Evolutionary conservation across 306 rosid species (phyloP).

Genomic region (Delonix regia): DNA sequence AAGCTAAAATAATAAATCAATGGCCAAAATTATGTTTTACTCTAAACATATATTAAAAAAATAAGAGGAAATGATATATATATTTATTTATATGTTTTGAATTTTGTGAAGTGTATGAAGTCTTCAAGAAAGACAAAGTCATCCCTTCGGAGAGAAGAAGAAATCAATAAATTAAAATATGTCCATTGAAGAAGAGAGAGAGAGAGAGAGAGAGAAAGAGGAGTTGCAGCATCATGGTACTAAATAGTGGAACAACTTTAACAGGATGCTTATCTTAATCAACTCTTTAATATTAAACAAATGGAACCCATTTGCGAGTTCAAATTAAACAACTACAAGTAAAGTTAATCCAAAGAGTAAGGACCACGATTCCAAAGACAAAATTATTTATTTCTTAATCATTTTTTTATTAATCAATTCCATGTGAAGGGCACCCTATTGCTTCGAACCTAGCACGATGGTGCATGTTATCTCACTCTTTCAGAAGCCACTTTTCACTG

Average conservation of each 20-base stretch:
- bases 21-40: too few relatives aligned
- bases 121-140: constrained; percentile 56
- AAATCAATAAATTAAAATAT: constrained; percentile 26
- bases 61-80: not conserved
- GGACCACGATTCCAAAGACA: constrained; percentile 29
- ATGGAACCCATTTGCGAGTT: constrained; percentile 55
- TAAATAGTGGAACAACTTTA: constrained; percentile 29
- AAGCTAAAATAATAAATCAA: too few relatives aligned
- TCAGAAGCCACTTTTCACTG: constrained; percentile 71
- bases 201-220: not conserved
- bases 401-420: constrained; percentile 17
- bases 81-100: constrained; percentile 39
- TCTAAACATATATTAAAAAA: not conserved
- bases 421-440: constrained; percentile 84
- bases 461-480: constrained; percentile 77
- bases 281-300: constrained; percentile 46
- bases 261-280: constrained; percentile 61
- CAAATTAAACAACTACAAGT: constrained; percentile 42
- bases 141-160: constrained; percentile 50
- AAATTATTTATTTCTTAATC: not conserved
- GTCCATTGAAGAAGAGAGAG: not conserved
- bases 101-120: constrained; percentile 44
- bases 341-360: constrained; percentile 55
- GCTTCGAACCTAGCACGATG: constrained; percentile 72
- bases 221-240: constrained; percentile 34